Conservation (phyloP, 176 grass and related monocot genomes). For the Dendrocalamus sinicus region DNA sequence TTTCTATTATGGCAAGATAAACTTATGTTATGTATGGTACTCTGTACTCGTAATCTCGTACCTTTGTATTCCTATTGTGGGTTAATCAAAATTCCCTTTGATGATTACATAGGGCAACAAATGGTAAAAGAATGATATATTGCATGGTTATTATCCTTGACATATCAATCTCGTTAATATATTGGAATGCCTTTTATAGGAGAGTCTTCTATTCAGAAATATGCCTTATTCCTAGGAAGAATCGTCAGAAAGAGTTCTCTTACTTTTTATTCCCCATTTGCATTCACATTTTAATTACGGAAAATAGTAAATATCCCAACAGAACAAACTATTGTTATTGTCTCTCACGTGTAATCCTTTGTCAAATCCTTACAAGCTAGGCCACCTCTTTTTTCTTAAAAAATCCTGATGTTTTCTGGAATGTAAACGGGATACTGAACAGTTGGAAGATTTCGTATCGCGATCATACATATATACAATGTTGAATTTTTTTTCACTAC, state of each 20-base stretch:
- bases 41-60: no score
- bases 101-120: neutral
- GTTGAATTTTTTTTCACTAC: no score
- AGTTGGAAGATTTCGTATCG: no score
- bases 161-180: neutral
- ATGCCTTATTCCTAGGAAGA: neutral
- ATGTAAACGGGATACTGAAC: no score
- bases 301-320: neutral
- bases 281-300: neutral
- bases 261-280: neutral
- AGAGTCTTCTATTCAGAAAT: neutral
- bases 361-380: no score
- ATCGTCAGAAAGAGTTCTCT: neutral
- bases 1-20: no score
- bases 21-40: no score
- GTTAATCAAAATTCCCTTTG: neutral
- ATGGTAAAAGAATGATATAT: neutral
- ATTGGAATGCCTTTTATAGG: neutral
- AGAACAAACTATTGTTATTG: constrained; percentile 10
- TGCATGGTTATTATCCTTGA: neutral
- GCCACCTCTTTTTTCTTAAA: no score
- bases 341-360: neutral
- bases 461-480: no score
- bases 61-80: no score
- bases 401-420: no score